Evolutionary conservation across 495 filamentous ascomycete species (phyloP).

Genomic region (Rusavskia elegans): DNA sequence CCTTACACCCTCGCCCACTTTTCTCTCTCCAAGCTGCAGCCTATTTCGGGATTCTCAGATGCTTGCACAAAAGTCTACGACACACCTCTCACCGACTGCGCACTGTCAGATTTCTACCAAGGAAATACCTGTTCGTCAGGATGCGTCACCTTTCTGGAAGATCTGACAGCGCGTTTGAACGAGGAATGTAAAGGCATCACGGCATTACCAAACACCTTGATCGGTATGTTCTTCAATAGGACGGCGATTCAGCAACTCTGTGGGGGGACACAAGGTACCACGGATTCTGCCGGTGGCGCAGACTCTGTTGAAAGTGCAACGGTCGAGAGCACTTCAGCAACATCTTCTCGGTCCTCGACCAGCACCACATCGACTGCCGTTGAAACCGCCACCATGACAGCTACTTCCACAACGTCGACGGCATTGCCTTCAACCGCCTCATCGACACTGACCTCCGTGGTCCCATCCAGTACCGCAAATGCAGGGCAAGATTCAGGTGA

Average conservation of each 20-base stretch:
- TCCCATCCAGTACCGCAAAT: neutral
- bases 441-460: neutral
- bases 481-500: neutral
- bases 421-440: neutral
- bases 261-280: constrained; percentile 6
- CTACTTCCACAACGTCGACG: neutral
- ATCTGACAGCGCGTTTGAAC: constrained; percentile 10
- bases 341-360: neutral
- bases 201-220: constrained; percentile 13
- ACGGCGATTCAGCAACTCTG: constrained; percentile 12
- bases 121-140: constrained; percentile 12
- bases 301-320: neutral
- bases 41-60: constrained; percentile 11
- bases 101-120: constrained; percentile 15
- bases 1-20: neutral
- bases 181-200: constrained; percentile 12
- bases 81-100: constrained; percentile 16
- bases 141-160: constrained; percentile 18
- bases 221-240: constrained; percentile 13
- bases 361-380: neutral
- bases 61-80: constrained; percentile 15
- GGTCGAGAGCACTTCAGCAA: neutral
- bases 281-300: neutral
- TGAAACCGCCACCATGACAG: neutral
- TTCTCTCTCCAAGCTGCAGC: constrained; percentile 10